Conservation (phyloP, 306 rosid genomes). For the Acacia acuminata region DNA sequence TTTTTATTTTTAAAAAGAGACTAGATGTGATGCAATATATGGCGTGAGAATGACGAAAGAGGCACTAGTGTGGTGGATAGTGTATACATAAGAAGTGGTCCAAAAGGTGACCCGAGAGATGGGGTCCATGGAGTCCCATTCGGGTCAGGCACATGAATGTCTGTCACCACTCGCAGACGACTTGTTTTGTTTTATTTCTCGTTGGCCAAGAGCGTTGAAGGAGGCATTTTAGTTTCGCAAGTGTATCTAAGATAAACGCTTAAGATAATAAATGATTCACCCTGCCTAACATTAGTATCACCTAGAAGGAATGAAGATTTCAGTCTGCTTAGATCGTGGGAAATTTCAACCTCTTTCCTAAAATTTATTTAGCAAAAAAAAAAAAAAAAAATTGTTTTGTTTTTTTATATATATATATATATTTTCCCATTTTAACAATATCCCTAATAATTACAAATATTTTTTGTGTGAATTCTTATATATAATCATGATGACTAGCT, state of each 20-base stretch:
- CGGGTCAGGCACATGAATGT: conserved; percentile 31
- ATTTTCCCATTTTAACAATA: neutral
- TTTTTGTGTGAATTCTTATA: neutral
- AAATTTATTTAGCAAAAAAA: too few species aligned
- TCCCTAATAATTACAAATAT: neutral
- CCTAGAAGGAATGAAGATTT: too few species aligned
- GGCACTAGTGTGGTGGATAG: neutral
- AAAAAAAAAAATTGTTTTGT: neutral
- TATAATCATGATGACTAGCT: neutral
- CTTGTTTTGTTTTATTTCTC: neutral
- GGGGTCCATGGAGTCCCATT: conserved; percentile 29
- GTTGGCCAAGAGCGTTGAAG: too few species aligned
- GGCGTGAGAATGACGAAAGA: conserved; percentile 25
- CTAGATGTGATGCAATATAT: conserved; percentile 29
- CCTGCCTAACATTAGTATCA: too few species aligned
- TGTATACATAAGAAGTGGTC: conserved; percentile 9
- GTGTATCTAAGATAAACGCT: too few species aligned
- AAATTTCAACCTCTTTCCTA: too few species aligned
- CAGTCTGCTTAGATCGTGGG: rapidly evolving
- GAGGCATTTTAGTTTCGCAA: too few species aligned
- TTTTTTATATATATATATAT: neutral
- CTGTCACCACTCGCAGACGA: conserved; percentile 4
- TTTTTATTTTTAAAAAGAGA: too few species aligned
- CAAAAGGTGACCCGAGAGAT: conserved; percentile 6
- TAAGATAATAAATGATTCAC: too few species aligned